Percentiles rank a stretch among this genome's conserved stretches.
These are phyloP conservation scores for Spencermartinsiella ligniputridi DNA, from an alignment of 1,139 yeast genomes.

Conservation along the genomic window DNA sequence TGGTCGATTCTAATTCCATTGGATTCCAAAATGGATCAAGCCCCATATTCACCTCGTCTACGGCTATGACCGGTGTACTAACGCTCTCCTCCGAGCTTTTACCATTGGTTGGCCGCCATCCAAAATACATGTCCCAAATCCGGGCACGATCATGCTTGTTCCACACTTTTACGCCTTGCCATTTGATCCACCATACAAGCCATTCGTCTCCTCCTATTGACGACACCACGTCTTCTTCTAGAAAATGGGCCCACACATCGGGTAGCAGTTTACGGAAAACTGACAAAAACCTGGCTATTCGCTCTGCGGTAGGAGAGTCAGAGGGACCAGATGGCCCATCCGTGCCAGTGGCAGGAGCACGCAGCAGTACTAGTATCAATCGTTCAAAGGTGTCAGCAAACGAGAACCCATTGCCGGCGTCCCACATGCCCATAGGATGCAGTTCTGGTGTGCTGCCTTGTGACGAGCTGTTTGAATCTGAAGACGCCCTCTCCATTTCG, in stretches of 20 bases:
- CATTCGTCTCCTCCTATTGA: constrained; percentile 72
- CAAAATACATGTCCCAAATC: constrained; percentile 81
- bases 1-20: constrained; percentile 21
- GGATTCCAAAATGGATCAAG: constrained; percentile 35
- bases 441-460: constrained; percentile 17
- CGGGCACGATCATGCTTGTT: constrained; percentile 78
- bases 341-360: constrained; percentile 47
- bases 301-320: constrained; percentile 46
- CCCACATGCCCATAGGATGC: constrained; percentile 20
- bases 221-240: constrained; percentile 72
- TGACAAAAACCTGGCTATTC: constrained; percentile 69
- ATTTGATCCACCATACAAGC: constrained; percentile 93
- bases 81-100: constrained; percentile 5
- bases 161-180: constrained; percentile 87
- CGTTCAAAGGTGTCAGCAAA: constrained; percentile 56
- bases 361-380: constrained; percentile 67
- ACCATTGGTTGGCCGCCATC: constrained; percentile 52
- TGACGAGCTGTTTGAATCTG: not conserved
- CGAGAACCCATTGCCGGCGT: constrained; percentile 10
- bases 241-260: constrained; percentile 69
- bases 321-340: constrained; percentile 29
- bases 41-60: constrained; percentile 20
- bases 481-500: constrained; percentile 14
- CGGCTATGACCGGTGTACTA: not conserved
- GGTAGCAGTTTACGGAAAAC: constrained; percentile 63